Evolutionary conservation across 116 monocot genomes (phyloP).

Genomic region (Papilionanthe hybrid): DNA sequence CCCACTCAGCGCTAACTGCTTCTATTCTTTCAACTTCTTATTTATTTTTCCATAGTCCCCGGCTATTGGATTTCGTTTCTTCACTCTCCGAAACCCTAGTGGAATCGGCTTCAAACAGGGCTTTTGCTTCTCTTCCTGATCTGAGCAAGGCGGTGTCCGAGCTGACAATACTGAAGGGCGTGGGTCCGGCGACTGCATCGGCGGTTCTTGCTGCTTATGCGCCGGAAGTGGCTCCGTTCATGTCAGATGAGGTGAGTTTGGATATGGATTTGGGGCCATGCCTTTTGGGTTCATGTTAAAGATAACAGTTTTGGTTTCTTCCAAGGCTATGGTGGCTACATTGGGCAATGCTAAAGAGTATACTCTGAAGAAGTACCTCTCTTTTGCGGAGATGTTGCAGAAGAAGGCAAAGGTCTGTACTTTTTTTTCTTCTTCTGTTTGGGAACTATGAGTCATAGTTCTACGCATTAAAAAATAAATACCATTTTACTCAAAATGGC

Average conservation of each 20-base stretch:
- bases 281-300: background rate
- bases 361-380: constrained; percentile 73
- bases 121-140: constrained; percentile 58
- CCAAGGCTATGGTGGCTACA: constrained; percentile 72
- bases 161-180: constrained; percentile 74
- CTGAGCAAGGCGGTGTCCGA: constrained; percentile 56
- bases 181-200: constrained; percentile 88
- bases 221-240: constrained; percentile 82
- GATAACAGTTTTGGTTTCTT: constrained; percentile 10
- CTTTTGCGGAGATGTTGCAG: constrained; percentile 65
- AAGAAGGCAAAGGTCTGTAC: constrained; percentile 53
- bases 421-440: background rate
- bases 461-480: too few species aligned
- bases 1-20: background rate
- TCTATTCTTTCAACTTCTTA: background rate
- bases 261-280: background rate
- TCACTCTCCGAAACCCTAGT: constrained; percentile 50
- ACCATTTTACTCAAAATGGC: too few species aligned
- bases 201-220: constrained; percentile 82
- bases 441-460: too few species aligned
- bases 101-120: constrained; percentile 60
- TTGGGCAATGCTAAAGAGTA: constrained; percentile 78
- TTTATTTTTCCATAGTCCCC: constrained; percentile 35
- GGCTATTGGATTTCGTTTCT: constrained; percentile 62
- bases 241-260: constrained; percentile 81